Base-by-base conservation (phyloP, 2,329 filamentous ascomycete species). In the Colletotrichum gloeosporioides region DNA sequence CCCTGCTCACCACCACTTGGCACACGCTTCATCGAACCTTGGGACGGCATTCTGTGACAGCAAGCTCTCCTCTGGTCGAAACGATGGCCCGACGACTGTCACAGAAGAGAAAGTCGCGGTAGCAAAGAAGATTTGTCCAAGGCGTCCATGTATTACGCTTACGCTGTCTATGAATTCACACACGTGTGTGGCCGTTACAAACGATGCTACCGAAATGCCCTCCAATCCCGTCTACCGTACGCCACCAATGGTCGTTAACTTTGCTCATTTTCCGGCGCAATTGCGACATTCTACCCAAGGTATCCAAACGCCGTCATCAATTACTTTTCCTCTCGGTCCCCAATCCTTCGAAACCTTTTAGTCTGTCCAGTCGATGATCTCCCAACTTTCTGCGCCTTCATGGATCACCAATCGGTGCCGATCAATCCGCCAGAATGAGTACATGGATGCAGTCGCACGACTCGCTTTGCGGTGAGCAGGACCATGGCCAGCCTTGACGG, bases 401-500 rank as follows among this genome's bases (percentile, higher is more conserved):
- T 89, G 88, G 77, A 98, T 90, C 44, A 91, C 90, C 80, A 98
- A 86, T 73, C 90, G 91, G 80, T 93, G 89, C 78, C 94, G 92
- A 81, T 94, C 92, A 80, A 96, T 95, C 75, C 88, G 88, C 90
- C 94, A 94, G 89, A 85, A 94, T 84, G 84, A 90, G 85, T 89
- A 94, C 85, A 87, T 90, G 84, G 89, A 91, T 86, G 87, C 91
- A 82, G 88, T 90, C 84, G 85, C 92, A 83, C 92, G 91, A 88
- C 86, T 95, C 82, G 89, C 96, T 89, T 94, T 86, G 74, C 87
- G 85, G 83, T 92, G 90, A 74, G 92, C 93, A 64, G 89, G 89
- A 15, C 92, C 92, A 69, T 88, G 84, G 34, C 91, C 91, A 75
- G 92, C 92, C 78, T 88, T 87, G 79, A 86, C 88, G 49, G 92